Evolutionary conservation across 2,329 filamentous ascomycete species (phyloP), one percentile per base, ranked within the genome.

Genomic region (Claviceps lovelessii): DNA sequence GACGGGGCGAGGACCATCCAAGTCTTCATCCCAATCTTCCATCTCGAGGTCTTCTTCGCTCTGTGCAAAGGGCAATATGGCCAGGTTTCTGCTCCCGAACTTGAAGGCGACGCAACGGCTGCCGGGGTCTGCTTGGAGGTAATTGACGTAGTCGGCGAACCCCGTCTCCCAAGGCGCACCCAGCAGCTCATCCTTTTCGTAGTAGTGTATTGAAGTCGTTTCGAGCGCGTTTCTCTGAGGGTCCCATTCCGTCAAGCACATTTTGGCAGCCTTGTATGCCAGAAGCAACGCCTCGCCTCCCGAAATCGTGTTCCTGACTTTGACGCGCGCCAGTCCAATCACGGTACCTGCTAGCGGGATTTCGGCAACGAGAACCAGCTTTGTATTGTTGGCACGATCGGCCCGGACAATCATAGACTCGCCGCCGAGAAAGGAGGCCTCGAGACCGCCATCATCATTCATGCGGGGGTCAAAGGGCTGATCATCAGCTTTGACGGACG

Each of bases 161-260:
- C 85, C 80, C 53, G 85, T 79, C 52, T 86, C 83, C 85, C 90
- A 96, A 0, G 91, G 90, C 58, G 82, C 86, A 53, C 85, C 83
- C 60, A 86, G 82, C 58, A 91, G 75, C 66, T 95, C 90, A 65
- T 96, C 90, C 67, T 93, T 88, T 69, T 98, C 93, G 72, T 97
- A 98, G 76, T 90, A 97, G 73, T 98, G 93, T 63, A 98, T 91
- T 52, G 91, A 97, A 59, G 93, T 81, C 53, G 91, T 97, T 62
- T 85, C 84, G 62, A 97, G 83, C 52, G 81, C 80, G 69, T 87
- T 78, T 61, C 81, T 83, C 66, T 86, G 82, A 9, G 88, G 83
- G 67, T 97, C 88, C 93, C 93, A 98, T 72, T 96, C 88, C 55
- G 95, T 78, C 68, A 98, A 76, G 69, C 88, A 94, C 65, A 97